A percentile compares a stretch with the other conserved stretches of the same genome.
Conservation (phyloP, 305 asterid genomes). For the Solanum hybrid region DNA sequence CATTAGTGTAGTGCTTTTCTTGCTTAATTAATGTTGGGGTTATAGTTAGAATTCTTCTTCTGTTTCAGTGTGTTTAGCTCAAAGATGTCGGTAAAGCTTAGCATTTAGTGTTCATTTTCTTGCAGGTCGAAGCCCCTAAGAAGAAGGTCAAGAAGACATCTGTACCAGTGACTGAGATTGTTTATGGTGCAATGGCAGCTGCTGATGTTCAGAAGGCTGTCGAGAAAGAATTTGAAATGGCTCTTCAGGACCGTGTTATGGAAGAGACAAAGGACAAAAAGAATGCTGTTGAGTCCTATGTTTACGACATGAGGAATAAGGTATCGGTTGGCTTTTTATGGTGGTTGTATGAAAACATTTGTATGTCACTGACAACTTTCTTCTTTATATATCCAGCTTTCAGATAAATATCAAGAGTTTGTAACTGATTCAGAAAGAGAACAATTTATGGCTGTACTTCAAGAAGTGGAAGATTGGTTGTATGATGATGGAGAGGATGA, state of each 20-base stretch:
- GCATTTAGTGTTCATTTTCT: conserved; percentile 7
- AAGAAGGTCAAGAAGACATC: conserved; percentile 72
- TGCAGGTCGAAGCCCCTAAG: conserved; percentile 80
- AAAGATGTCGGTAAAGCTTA: background rate
- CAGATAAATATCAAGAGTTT: conserved; percentile 65
- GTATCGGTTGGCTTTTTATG: conserved; percentile 21
- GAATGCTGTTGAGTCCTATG: conserved; percentile 96
- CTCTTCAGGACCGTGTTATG: conserved; percentile 96
- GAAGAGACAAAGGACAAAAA: conserved; percentile 96
- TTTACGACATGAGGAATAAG: conserved; percentile 87
- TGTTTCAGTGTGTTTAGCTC: background rate
- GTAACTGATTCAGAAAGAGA: conserved; percentile 69
- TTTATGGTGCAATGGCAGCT: conserved; percentile 62
- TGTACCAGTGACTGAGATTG: conserved; percentile 70
- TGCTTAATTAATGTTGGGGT: background rate
- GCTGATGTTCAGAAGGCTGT: conserved; percentile 72
- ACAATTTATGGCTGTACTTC: conserved; percentile 57
- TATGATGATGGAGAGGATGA: conserved; percentile 97
- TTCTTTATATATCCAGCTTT: conserved; percentile 35
- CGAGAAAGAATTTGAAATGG: conserved; percentile 96
- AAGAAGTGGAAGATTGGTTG: conserved; percentile 93
- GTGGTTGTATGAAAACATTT: background rate
- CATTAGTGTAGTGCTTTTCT: background rate
- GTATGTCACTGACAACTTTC: background rate
- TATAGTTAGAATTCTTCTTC: background rate